Base-by-base conservation (phyloP, 225 moss, liverwort and hornwort species). In the Physcomitrium patens region DNA sequence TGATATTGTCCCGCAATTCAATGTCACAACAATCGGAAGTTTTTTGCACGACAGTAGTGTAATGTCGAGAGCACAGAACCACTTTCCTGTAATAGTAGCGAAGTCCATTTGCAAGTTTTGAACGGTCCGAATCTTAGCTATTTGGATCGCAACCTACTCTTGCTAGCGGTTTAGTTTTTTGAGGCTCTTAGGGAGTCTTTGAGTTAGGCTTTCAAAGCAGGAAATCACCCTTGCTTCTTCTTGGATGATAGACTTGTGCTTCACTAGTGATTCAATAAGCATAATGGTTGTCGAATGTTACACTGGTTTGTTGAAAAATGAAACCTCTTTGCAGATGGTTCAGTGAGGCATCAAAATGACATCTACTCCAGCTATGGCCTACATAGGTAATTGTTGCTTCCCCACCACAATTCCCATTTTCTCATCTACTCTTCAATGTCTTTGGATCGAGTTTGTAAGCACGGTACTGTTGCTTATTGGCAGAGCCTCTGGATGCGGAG, bases 291-390 rank as follows among this genome's bases (percentile, higher is more conserved):
- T 37, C 31, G 31, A 17, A 10, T 51, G 43, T 47, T 71, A 19
- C 42, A 44, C 78, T 59, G 58, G 49, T 49, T 51, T 70, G 50
- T 19, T 62, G 37, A 43, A 41, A 52, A 60, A n/a, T 69, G 28
- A 47, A n/a, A 16, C n/a, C 0, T n/a, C 20, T 71, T 46, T 65
- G 59, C 66, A 78, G 72, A 72, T 66, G 72, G 41, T 71, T 54
- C 52, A 52, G 51, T 48, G 17, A 59, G 49, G 67, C 41, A 18
- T 47, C 46, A 28, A 58, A 58, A 49, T 57, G 71, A 72, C 23
- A 70, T 20, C 58, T 59, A 67, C 20, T 61, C 52, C 60, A 68
- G 51, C 67, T 20, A 61, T 79, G 73, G 53, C 62, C 20, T 28
- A 61, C 16, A 54, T 45, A 31, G 73, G 73, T 68, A 37, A 4